Evolutionary conservation across 495 filamentous ascomycete species (phyloP), one percentile per base, ranked within the genome.

Genomic region (Corynascus novoguineensis): DNA sequence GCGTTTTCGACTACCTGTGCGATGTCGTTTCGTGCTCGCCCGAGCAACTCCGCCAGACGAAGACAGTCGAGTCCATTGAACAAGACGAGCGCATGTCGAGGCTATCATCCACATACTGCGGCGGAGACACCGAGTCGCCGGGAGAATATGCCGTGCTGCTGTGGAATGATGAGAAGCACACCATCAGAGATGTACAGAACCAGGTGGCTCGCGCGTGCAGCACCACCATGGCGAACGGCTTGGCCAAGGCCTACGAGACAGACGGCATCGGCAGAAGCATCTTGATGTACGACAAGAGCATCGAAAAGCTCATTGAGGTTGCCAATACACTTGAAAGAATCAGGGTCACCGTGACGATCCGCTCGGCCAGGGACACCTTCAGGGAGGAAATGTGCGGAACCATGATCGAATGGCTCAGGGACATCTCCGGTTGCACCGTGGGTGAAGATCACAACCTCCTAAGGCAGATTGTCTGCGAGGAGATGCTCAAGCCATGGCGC

Each of bases 131-230:
- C 17, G 70, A 66, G 11, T 40, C 58, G n/a, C 72, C 74, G 1
- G 67, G 84, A 14, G 90, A 96, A 63, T 98, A 85, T 68, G 85
- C 89, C 4, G 73, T 98, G n/a, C 71, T 96, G 19, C 75, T 98
- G 8, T 98, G 93, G 93, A 98, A 98, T 62, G 93, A 98, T 58
- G 93, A 98, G 71, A 98, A 98, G 73, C 93, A 98, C 68, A 97
- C 93, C 0, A 85, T 97, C 49, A 77, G 81, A n/a, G 93, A 97
- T 69, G 92, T 98, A 10, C 74, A 85, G 55, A 81, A 92, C 31
- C 91, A 96, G 68, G 90, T 98, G 15, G 86, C 87, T 4, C 81
- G 95, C 52, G 95, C 93, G 49, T 97, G 95, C 78, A 86, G 83
- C 59, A 81, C 86, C 57, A 76, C 81, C 10, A 73, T 77, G 53